Conservation (phyloP, 768 basidiomycete genomes). For the Dictyophora rubrovolvata region DNA sequence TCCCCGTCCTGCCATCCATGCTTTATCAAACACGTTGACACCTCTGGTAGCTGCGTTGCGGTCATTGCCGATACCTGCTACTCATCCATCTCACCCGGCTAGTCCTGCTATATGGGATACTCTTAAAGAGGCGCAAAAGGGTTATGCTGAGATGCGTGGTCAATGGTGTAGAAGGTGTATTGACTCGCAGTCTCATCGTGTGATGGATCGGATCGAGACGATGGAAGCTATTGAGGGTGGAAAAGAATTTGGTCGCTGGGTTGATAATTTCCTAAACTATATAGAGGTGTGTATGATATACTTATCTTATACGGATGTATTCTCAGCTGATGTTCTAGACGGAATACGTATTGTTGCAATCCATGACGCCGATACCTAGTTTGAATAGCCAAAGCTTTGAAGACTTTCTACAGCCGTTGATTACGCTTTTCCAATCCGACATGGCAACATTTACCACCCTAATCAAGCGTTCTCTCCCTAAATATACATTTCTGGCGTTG, state of each 20-base stretch:
- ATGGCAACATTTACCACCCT: slow-evolving; percentile 51
- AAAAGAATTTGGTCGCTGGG: slow-evolving; percentile 64
- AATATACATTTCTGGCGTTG: slow-evolving; percentile 71
- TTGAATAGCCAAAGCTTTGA: slow-evolving; percentile 47
- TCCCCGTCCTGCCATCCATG: slow-evolving; percentile 43
- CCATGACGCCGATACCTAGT: slow-evolving; percentile 51
- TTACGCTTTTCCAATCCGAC: slow-evolving; percentile 55
- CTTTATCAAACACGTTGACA: slow-evolving; percentile 40
- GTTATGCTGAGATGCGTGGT: slow-evolving; percentile 82
- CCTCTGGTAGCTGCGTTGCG: slow-evolving; percentile 56
- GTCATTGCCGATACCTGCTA: slow-evolving; percentile 62
- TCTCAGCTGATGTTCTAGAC: slow-evolving; percentile 28
- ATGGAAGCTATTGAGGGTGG: slow-evolving; percentile 57
- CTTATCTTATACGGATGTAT: background rate
- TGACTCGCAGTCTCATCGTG: slow-evolving; percentile 58
- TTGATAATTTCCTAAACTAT: slow-evolving; percentile 50
- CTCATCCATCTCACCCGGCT: slow-evolving; percentile 77
- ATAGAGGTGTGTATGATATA: slow-evolving; percentile 41
- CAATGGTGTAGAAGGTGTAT: slow-evolving; percentile 67
- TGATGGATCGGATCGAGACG: slow-evolving; percentile 61
- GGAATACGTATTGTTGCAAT: slow-evolving; percentile 55
- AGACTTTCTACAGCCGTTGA: slow-evolving; percentile 53
- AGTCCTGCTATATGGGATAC: slow-evolving; percentile 52
- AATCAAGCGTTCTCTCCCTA: slow-evolving; percentile 60
- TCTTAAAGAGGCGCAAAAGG: slow-evolving; percentile 66